Evolutionary conservation across 768 basidiomycete genomes (phyloP).

Genomic region (Tephrocybe sp.): DNA sequence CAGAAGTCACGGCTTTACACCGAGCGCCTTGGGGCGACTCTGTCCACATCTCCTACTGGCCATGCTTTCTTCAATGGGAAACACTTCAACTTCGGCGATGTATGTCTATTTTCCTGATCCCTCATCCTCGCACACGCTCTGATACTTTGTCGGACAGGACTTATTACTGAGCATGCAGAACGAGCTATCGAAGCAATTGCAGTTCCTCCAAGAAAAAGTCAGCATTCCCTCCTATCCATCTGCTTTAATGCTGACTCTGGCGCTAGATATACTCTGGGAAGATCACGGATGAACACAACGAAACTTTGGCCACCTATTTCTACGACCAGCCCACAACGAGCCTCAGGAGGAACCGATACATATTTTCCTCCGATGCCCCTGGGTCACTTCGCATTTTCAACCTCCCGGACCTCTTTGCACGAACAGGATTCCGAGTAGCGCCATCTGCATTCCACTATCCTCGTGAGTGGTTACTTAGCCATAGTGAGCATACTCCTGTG

Average conservation of each 20-base stretch:
- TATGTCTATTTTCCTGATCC: conserved; percentile 32
- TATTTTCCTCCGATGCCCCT: conserved; percentile 54
- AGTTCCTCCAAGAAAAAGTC: conserved; percentile 74
- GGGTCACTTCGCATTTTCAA: conserved; percentile 53
- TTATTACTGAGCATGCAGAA: conserved; percentile 65
- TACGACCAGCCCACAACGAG: conserved; percentile 82
- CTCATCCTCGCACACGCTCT: not conserved
- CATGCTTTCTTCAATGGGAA: conserved; percentile 92
- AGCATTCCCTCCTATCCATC: conserved; percentile 14
- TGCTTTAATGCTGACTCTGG: not conserved
- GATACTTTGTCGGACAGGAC: conserved; percentile 38
- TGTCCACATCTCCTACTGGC: conserved; percentile 43
- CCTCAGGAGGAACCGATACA: conserved; percentile 71
- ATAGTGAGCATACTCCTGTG: not conserved
- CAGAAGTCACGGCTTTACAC: conserved; percentile 53
- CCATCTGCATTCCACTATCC: conserved; percentile 62
- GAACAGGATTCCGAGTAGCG: conserved; percentile 41
- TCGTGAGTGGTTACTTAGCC: conserved; percentile 34
- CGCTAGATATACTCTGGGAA: conserved; percentile 56
- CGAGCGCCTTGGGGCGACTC: conserved; percentile 54
- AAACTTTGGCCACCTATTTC: conserved; percentile 72
- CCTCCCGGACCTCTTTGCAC: conserved; percentile 52
- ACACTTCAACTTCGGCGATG: conserved; percentile 65
- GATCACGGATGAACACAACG: conserved; percentile 51
- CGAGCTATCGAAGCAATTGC: conserved; percentile 58